Percentiles rank a stretch among this genome's conserved stretches.
Evolutionary conservation across 2,329 filamentous ascomycete genomes (phyloP).

Genomic region (Colletotrichum sp.): DNA sequence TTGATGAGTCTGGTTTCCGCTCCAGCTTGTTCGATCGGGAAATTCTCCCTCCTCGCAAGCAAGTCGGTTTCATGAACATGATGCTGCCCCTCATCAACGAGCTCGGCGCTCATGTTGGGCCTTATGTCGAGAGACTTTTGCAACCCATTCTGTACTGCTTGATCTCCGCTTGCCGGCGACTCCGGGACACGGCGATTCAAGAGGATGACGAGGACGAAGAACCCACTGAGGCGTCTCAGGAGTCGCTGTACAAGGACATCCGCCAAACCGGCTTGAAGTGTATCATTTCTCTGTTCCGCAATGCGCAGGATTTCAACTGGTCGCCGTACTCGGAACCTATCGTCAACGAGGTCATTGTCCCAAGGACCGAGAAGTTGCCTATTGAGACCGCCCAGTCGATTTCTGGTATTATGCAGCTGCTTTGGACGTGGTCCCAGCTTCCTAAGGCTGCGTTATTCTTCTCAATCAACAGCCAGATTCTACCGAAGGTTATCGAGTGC

Average conservation of each 20-base stretch:
- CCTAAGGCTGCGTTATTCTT: constrained; percentile 73
- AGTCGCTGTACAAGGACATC: constrained; percentile 68
- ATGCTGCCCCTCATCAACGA: constrained; percentile 85
- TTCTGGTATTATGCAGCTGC: constrained; percentile 80
- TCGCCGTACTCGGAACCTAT: constrained; percentile 72
- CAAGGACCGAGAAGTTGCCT: constrained; percentile 78
- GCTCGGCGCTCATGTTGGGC: constrained; percentile 74
- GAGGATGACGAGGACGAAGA: constrained; percentile 42
- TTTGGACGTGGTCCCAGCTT: constrained; percentile 80
- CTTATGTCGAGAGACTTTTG: constrained; percentile 72
- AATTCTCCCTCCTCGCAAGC: constrained; percentile 73
- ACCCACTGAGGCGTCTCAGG: constrained; percentile 47
- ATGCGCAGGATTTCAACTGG: constrained; percentile 75
- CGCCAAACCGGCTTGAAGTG: constrained; percentile 82
- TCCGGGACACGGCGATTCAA: constrained; percentile 47
- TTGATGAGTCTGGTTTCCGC: constrained; percentile 54
- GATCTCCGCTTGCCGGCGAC: constrained; percentile 68
- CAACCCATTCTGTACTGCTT: constrained; percentile 84
- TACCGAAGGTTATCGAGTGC: constrained; percentile 75
- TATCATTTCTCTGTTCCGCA: constrained; percentile 77
- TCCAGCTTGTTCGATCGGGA: constrained; percentile 62
- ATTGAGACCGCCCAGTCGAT: constrained; percentile 88
- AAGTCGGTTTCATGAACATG: constrained; percentile 93
- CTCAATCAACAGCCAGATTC: constrained; percentile 61
- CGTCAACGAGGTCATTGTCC: constrained; percentile 76